Percentiles rank a stretch among this genome's conserved stretches.
Evolutionary conservation across 176 grass and related monocot species (phyloP).

Genomic region (Ensete glaucum): DNA sequence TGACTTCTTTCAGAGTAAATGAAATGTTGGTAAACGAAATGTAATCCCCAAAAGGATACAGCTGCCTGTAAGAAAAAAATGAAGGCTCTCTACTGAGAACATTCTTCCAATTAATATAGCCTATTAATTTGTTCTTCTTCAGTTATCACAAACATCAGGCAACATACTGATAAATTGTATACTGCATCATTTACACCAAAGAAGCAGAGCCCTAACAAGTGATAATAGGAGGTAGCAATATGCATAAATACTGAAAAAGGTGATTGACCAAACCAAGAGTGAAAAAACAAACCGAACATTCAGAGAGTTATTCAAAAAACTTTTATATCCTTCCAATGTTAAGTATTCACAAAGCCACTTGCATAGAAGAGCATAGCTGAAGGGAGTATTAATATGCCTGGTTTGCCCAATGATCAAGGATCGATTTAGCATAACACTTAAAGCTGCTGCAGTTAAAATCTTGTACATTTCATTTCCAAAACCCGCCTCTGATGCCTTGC

Average conservation of each 20-base stretch:
- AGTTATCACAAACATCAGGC: neutral
- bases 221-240: neutral
- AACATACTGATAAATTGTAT: neutral
- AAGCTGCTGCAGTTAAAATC: conserved; percentile 72
- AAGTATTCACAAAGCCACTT: neutral
- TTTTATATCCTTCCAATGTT: neutral
- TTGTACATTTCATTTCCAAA: conserved; percentile 99
- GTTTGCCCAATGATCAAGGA: conserved; percentile 95
- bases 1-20: conserved; percentile 70
- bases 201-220: neutral
- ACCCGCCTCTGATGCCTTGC: conserved; percentile 89
- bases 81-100: conserved; percentile 5
- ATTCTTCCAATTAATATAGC: neutral
- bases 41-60: conserved; percentile 74
- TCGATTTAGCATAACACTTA: conserved; percentile 87
- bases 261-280: neutral
- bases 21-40: conserved; percentile 75
- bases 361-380: conserved; percentile 26
- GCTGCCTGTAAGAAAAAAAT: conserved; percentile 35
- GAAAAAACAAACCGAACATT: neutral
- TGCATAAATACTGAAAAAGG: too few relatives aligned
- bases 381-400: conserved; percentile 63
- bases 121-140: neutral
- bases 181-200: neutral
- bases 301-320: neutral